Evolutionary conservation across 768 basidiomycete species (phyloP).

Genomic region (Leccinum sublutescens): DNA sequence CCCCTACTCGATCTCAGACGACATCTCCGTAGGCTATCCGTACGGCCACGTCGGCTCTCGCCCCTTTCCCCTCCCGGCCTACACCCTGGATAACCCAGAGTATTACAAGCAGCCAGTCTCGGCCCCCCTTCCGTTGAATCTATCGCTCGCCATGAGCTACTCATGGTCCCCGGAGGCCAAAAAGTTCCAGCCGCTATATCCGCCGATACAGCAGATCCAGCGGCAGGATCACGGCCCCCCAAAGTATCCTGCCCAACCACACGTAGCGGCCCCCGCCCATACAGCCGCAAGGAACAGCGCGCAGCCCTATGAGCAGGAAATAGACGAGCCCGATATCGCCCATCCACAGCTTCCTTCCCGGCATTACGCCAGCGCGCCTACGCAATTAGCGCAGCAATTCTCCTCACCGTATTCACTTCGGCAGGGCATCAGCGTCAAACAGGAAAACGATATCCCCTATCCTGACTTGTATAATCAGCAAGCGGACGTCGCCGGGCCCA

Average conservation of each 20-base stretch:
- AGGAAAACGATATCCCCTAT: conserved; percentile 28
- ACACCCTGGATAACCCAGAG: conserved; percentile 23
- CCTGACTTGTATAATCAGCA: conserved; percentile 27
- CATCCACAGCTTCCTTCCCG: conserved; percentile 26
- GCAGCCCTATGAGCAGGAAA: conserved; percentile 25
- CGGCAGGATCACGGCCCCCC: conserved; percentile 24
- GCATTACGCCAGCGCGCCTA: conserved; percentile 22
- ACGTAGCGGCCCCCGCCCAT: conserved; percentile 10
- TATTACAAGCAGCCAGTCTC: conserved; percentile 35
- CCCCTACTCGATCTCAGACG: conserved; percentile 27
- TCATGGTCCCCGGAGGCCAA: conserved; percentile 32
- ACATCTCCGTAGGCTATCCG: conserved; percentile 20
- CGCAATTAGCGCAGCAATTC: conserved; percentile 22
- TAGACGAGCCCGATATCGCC: conserved; percentile 27
- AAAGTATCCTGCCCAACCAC: conserved; percentile 19
- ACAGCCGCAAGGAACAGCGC: conserved; percentile 12
- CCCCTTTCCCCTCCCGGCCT: conserved; percentile 23
- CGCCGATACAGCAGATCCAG: conserved; percentile 31
- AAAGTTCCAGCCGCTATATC: conserved; percentile 38
- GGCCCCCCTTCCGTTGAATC: conserved; percentile 31
- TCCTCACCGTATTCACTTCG: conserved; percentile 23
- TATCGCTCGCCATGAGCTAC: conserved; percentile 34
- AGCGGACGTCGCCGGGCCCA: conserved; percentile 24
- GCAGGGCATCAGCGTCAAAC: conserved; percentile 25
- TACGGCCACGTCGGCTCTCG: conserved; percentile 26